Evolutionary conservation across 2,329 filamentous ascomycete genomes (phyloP).

Genomic region (Aureobasidium lini): DNA sequence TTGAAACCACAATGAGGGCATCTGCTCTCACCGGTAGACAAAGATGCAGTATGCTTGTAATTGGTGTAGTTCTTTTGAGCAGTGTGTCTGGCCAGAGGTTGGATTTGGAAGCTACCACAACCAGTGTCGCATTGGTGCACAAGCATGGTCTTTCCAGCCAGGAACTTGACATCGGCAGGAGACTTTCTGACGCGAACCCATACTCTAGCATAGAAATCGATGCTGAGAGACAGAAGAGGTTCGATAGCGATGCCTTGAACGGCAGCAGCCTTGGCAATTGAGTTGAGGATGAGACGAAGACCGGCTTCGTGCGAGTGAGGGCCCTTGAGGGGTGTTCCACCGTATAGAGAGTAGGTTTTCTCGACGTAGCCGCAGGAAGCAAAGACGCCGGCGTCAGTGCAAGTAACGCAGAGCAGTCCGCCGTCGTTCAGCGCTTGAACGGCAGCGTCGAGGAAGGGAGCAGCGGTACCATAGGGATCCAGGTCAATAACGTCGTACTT

Average conservation of each 20-base stretch:
- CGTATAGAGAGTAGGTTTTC: conserved; percentile 90
- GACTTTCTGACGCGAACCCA: conserved; percentile 78
- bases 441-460: conserved; percentile 84
- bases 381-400: conserved; percentile 92
- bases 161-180: conserved; percentile 79
- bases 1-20: conserved; percentile 82
- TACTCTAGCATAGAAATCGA: conserved; percentile 88
- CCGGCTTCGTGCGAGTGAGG: conserved; percentile 82
- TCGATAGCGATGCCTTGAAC: conserved; percentile 84
- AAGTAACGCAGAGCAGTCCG: conserved; percentile 88
- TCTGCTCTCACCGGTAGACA: conserved; percentile 54
- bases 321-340: conserved; percentile 79
- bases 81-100: conserved; percentile 66
- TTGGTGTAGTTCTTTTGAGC: conserved; percentile 50
- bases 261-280: conserved; percentile 70
- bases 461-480: conserved; percentile 91
- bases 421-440: conserved; percentile 82
- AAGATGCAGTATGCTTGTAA: conserved; percentile 70
- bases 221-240: conserved; percentile 83
- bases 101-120: conserved; percentile 85
- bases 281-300: conserved; percentile 75
- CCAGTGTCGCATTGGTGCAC: conserved; percentile 86
- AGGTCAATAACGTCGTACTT: conserved; percentile 93
- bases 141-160: conserved; percentile 85
- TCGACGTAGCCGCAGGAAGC: conserved; percentile 90